Base-by-base conservation (phyloP, 139 green algal species). In the Picochlorum sp. region DNA sequence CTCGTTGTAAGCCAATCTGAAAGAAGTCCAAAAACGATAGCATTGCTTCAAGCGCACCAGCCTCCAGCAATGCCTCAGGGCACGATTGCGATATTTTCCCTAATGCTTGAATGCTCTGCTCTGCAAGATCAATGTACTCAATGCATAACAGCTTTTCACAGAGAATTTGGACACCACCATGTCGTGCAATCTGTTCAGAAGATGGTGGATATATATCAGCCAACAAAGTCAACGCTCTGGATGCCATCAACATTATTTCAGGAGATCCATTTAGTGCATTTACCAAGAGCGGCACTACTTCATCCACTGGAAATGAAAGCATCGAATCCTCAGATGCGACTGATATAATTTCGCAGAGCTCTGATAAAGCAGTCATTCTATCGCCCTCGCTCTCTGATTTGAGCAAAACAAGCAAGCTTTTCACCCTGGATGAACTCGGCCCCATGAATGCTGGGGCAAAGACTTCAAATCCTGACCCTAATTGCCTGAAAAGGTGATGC, bases 11-110 rank as follows among this genome's bases (percentile, higher is more conserved):
- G 4, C 92, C 83, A 0, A 83, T 92, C 41, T 79, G 73, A 71
- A 98, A 98, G 60, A 98, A 98, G 73, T 98, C 92, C 8, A 98
- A 73, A 62, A 91, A 96, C n/a, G 79, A 86, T 9, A 98, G 82
- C 57, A 91, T 83, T 3, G 92, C 92, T 54, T 88, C 68, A 23
- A 98, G 73, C 3, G 82, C 92, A 0, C 92, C 92, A 7, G 80
- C 68, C 16, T 81, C 73, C 67, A 98, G 80, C 49, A 90, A 70
- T 4, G 77, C 55, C 2, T 64, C 61, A 4, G 89, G 78, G 68
- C 96, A 86, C 57, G 97, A 91, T 37, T 94, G 79, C 1, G 83
- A 91, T 6, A 98, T 78, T 83, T 98, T 98, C 79, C 97, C 85
- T 68, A 98, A 77, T 1, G 89, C 92, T 81, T 91, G 87, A 72